Conservation (phyloP, 2,329 filamentous ascomycete genomes). For the Helotiales sp. region DNA sequence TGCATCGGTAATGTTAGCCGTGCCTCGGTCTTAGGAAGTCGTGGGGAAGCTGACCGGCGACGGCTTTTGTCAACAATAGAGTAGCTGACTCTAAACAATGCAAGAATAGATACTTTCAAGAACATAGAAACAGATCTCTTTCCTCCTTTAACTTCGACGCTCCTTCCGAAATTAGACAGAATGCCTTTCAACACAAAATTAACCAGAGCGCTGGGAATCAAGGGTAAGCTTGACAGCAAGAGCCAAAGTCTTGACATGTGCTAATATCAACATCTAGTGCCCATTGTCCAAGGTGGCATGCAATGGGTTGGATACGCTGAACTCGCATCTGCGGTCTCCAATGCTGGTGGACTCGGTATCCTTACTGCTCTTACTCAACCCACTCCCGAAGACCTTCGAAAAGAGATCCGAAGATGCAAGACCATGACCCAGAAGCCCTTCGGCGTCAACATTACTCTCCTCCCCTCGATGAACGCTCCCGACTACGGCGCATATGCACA, state of each 20-base stretch:
- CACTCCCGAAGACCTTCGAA: conserved; percentile 84
- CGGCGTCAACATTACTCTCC: conserved; percentile 91
- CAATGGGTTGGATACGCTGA: conserved; percentile 83
- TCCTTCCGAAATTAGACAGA: not conserved
- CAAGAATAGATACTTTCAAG: not conserved
- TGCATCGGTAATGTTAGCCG: not conserved
- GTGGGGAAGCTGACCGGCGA: not conserved
- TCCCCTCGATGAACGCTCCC: conserved; percentile 85
- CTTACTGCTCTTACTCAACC: conserved; percentile 91
- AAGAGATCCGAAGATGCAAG: conserved; percentile 87
- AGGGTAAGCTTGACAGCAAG: conserved; percentile 24
- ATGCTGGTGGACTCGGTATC: conserved; percentile 80
- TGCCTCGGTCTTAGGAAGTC: not conserved
- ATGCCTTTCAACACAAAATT: conserved; percentile 43
- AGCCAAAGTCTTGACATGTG: not conserved
- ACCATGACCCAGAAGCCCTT: conserved; percentile 79
- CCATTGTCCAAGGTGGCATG: conserved; percentile 85
- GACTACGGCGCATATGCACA: conserved; percentile 92
- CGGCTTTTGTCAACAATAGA: not conserved
- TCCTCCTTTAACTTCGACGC: not conserved
- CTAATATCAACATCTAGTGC: conserved; percentile 51
- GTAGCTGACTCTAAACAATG: not conserved
- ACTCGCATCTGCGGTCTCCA: conserved; percentile 73
- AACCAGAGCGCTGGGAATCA: conserved; percentile 43
- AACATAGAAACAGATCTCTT: conserved; percentile 17